Evolutionary conservation across 768 basidiomycete genomes (phyloP).

Genomic region (Sutorius australiensis): DNA sequence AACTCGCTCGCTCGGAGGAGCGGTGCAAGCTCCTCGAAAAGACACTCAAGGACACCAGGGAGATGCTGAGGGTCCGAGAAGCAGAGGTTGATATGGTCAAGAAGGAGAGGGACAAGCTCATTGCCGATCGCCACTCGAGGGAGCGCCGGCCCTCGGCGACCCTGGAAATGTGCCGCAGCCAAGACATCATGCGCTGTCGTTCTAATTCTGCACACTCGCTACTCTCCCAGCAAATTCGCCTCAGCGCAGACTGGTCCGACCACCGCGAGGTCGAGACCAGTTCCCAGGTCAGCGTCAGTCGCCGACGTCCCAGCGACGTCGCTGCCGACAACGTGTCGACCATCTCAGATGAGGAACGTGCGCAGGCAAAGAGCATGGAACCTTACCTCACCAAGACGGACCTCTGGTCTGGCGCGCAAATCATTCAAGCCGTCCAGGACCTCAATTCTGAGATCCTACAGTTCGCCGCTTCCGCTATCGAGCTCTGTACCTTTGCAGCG

Average conservation of each 20-base stretch:
- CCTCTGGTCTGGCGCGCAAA: constrained; percentile 70
- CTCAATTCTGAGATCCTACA: constrained; percentile 80
- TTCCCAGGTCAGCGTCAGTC: constrained; percentile 14
- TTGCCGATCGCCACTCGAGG: constrained; percentile 21
- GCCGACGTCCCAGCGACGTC: constrained; percentile 12
- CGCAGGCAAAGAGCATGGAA: constrained; percentile 56
- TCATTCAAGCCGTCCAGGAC: constrained; percentile 75
- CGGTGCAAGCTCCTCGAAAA: constrained; percentile 60
- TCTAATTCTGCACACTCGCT: constrained; percentile 31
- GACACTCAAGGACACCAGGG: constrained; percentile 60
- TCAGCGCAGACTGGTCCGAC: constrained; percentile 34
- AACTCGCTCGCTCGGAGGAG: constrained; percentile 56
- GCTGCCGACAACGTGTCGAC: constrained; percentile 28
- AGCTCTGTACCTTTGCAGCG: constrained; percentile 54
- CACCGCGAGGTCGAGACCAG: constrained; percentile 15
- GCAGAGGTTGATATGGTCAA: constrained; percentile 55
- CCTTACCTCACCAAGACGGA: constrained; percentile 72
- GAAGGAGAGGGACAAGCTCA: constrained; percentile 33
- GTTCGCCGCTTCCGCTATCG: constrained; percentile 71
- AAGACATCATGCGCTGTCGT: constrained; percentile 23
- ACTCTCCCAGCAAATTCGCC: constrained; percentile 30
- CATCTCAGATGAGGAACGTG: constrained; percentile 50
- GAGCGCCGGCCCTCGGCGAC: constrained; percentile 19
- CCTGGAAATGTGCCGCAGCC: constrained; percentile 30
- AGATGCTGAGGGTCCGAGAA: constrained; percentile 55